Evolutionary conservation across 768 basidiomycete genomes (phyloP), one percentile per base, ranked within the genome.

Genomic region (Tylopilus plumbeoviolaceoides): DNA sequence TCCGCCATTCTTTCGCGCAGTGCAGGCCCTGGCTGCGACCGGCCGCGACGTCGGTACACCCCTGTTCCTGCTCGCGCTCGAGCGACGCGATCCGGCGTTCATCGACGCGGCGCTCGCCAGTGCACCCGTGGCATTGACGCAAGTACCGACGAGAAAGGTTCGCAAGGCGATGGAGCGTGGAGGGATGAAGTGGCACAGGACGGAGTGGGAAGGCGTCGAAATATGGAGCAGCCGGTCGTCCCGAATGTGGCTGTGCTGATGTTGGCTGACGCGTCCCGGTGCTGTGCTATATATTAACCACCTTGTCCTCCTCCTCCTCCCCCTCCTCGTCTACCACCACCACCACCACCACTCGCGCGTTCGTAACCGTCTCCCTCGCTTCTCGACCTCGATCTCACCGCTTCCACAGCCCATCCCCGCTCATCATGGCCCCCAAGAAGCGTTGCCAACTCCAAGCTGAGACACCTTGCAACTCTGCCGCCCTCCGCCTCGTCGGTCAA

Each of bases 151-250:
- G 17, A 78, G 71, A 35, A 86, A 83, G 63, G 60, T 94, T 14
- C 68, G 67, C 33, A 85, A 82, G 60, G 80, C 80, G 5, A 70
- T 91, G 56, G 77, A 76, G 50, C 84, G 80, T 58, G 74, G 72
- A 12, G 79, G 81, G 3, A 64, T 80, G 38, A 68, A 71, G 4
- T 92, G 89, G 89, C 70, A 71, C 12, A 75, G 70, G 60, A 76
- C 77, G 7, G 90, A 91, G 47, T 93, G 90, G 88, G 87, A 86
- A 21, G 89, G 78, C 5, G 75, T 93, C 23, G 89, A 94, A 70
- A 75, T 95, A 41, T 93, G 88, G 88, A 85, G 15, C 21, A 36
- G 35, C 35, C 33, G 51, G 47, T 50, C 15, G 51, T 48, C 49
- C 45, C 18, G 31, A 14, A 36, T 21, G 64, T 64, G 67, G 67